Evolutionary conservation across 2,329 filamentous ascomycete species (phyloP).

Genomic region (Aspergillus intermedius): DNA sequence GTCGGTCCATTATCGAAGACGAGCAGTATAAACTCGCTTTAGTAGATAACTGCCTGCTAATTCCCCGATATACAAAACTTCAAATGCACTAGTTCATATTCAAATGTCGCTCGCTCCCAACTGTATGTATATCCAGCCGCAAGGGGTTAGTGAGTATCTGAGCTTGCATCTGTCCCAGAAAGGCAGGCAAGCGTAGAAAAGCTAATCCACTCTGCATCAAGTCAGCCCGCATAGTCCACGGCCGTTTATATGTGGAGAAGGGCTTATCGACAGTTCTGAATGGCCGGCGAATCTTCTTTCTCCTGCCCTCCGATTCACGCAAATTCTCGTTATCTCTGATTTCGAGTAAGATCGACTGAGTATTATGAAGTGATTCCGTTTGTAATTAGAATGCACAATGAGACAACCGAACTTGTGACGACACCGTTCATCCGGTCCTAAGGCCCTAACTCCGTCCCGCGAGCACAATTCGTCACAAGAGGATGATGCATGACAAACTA

Average conservation of each 20-base stretch:
- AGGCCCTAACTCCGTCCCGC: neutral
- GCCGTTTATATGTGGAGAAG: neutral
- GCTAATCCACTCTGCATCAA: neutral
- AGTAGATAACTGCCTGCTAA: no score
- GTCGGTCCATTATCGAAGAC: neutral
- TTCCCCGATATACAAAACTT: no score
- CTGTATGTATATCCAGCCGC: neutral
- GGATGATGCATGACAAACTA: no score
- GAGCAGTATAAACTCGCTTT: neutral
- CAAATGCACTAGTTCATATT: no score
- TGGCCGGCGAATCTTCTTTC: no score
- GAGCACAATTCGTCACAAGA: no score
- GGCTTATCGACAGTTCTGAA: no score
- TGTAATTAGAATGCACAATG: neutral
- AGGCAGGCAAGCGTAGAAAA: neutral
- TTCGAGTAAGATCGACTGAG: neutral
- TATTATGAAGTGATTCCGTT: neutral
- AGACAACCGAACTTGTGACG: neutral
- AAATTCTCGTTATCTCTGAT: neutral
- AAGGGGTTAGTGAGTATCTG: neutral
- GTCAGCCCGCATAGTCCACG: neutral
- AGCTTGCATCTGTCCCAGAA: neutral
- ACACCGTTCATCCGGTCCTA: neutral
- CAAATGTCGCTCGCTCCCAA: no score
- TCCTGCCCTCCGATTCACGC: neutral